phyloP scores from a whole-genome alignment of 805 yeast species.

The Saccharomycopsis oosterbeekiorum region DNA sequence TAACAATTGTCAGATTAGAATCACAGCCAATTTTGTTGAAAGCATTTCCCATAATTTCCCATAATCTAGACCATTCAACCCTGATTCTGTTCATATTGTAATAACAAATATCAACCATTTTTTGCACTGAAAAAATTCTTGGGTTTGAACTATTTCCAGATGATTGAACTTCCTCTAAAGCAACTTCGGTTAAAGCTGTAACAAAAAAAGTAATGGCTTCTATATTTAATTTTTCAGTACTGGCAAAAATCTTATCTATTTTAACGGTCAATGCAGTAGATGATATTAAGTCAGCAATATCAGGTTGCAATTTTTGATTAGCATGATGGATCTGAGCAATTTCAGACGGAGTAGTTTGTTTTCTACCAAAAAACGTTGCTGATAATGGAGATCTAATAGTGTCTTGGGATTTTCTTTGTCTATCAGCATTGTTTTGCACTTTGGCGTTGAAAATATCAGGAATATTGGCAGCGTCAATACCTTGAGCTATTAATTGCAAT shows the following conservation, averaged over 20 bases:
- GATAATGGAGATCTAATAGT: constrained; percentile 45
- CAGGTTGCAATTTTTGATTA: constrained; percentile 55
- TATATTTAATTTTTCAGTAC: constrained; percentile 70
- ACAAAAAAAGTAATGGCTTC: constrained; percentile 83
- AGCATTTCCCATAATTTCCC: constrained; percentile 88
- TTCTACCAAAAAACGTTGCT: constrained; percentile 24
- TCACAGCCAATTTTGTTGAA: constrained; percentile 82
- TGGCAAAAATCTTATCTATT: constrained; percentile 80
- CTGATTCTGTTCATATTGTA: constrained; percentile 95
- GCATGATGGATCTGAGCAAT: constrained; percentile 61
- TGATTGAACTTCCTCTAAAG: constrained; percentile 83
- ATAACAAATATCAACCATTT: constrained; percentile 94
- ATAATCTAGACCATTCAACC: constrained; percentile 91
- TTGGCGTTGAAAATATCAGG: constrained; percentile 58
- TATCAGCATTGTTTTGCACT: constrained; percentile 56
- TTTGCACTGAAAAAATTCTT: constrained; percentile 84
- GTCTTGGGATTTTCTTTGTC: constrained; percentile 39
- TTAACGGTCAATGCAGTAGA: constrained; percentile 67
- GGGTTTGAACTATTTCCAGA: constrained; percentile 78
- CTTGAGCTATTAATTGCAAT: constrained; percentile 77
- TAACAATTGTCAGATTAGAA: constrained; percentile 62
- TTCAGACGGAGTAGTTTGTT: constrained; percentile 44
- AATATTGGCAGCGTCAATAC: constrained; percentile 70
- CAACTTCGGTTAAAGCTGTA: constrained; percentile 74
- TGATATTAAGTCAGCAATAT: constrained; percentile 46